Evolutionary conservation across 208 protist species (phyloP), one percentile per base, ranked within the genome.

Genomic region (Leishmania guyanensis): DNA sequence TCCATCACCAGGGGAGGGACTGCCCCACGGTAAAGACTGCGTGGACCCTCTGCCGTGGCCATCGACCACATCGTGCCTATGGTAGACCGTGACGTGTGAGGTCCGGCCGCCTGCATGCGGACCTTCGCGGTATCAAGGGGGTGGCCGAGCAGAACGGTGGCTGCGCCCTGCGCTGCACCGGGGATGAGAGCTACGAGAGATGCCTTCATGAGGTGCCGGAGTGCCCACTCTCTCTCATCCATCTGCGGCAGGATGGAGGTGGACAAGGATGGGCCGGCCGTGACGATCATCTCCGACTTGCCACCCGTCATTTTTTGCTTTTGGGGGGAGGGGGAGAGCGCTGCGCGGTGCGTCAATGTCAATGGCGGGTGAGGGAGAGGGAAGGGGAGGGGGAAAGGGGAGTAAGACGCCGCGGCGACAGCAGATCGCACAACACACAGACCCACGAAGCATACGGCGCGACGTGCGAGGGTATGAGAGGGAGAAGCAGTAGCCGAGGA

Each of bases 101-200:
- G 89, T 0, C 92, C 91, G 1, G 82, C 62, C 2, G 95, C 91
- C 78, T 98, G 95, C 92, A 97, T 96, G 69, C 93, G 92, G 17
- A 92, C 94, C 84, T 98, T 98, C 46, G 93, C 91, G 26, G 94
- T 98, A 77, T 98, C 95, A 22, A 98, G 83, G 3, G 95, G 95
- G 75, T 98, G 95, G 0, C 95, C 95, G 3, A 96, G 77, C 36
- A 91, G 58, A 2, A 96, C 89, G 5, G 84, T 93, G 39, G 89
- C 91, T 3, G 84, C 83, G 33, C 95, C 95, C 39, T 97, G 93
- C 64, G 91, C 91, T 4, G 93, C 92, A 48, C 95, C 95, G 17
- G 94, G 93, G 10, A 95, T 72, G 48, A 98, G 84, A 36, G 91
- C 60, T 62, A 85, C 51, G 62, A 85, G 53, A 48, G 82, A 80